phyloP scores from a whole-genome alignment of 805 yeast species.

The Metschnikowia kofuensis region DNA sequence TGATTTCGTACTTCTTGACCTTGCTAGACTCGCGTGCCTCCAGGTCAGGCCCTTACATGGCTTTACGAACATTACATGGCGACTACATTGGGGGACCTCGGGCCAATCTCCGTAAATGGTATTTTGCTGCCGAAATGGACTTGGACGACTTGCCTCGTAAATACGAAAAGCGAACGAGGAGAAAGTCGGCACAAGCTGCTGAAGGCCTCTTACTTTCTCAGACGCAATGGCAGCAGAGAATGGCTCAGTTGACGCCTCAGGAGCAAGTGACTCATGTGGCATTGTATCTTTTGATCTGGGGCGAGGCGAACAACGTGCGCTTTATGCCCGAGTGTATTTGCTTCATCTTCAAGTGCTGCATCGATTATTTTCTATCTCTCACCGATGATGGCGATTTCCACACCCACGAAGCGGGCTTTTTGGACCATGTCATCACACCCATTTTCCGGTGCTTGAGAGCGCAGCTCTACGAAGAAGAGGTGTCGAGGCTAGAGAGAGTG shows the following conservation, averaged over 20 bases:
- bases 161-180: constrained; percentile 7
- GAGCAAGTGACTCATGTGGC: constrained; percentile 65
- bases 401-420: constrained; percentile 37
- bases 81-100: constrained; percentile 73
- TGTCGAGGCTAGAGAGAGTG: constrained; percentile 43
- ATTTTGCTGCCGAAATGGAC: constrained; percentile 71
- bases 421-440: constrained; percentile 74
- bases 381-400: constrained; percentile 23
- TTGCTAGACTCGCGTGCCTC: constrained; percentile 41
- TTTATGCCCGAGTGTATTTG: constrained; percentile 90
- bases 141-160: constrained; percentile 27
- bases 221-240: constrained; percentile 48
- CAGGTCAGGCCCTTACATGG: constrained; percentile 54
- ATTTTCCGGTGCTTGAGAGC: constrained; percentile 58
- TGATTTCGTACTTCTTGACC: constrained; percentile 44
- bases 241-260: constrained; percentile 48
- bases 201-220: constrained; percentile 28
- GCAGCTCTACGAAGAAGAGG: constrained; percentile 47
- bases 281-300: constrained; percentile 77
- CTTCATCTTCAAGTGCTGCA: constrained; percentile 79
- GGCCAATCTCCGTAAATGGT: constrained; percentile 73
- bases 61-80: constrained; percentile 61
- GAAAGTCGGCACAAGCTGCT: not conserved
- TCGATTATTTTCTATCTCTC: constrained; percentile 57
- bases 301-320: constrained; percentile 82